phyloP scores from a whole-genome alignment of 2,329 filamentous ascomycete genomes.

The Alternaria solani region DNA sequence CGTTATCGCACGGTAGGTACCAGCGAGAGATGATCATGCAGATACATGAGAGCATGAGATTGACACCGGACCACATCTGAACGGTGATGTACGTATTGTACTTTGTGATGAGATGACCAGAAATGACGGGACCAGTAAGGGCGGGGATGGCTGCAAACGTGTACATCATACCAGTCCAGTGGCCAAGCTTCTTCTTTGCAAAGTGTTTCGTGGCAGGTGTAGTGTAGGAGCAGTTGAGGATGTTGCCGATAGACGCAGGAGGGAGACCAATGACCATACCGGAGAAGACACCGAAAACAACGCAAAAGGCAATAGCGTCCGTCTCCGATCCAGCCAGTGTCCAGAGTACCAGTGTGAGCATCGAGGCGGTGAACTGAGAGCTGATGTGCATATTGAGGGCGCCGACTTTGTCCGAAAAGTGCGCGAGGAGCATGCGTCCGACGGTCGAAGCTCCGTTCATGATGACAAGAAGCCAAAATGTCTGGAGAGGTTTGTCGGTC shows the following conservation, averaged over 20 bases:
- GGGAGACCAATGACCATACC: constrained; percentile 61
- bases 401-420: constrained; percentile 55
- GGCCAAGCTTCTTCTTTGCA: constrained; percentile 55
- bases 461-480: constrained; percentile 59
- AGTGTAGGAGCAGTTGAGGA: constrained; percentile 51
- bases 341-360: constrained; percentile 58
- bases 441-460: constrained; percentile 60
- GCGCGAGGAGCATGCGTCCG: constrained; percentile 57
- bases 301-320: constrained; percentile 57
- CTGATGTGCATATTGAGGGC: constrained; percentile 57
- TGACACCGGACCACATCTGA: constrained; percentile 57
- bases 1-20: constrained; percentile 43
- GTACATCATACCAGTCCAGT: constrained; percentile 65
- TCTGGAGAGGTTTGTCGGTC: constrained; percentile 50
- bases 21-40: constrained; percentile 52
- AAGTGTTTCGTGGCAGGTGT: constrained; percentile 34
- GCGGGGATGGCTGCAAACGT: constrained; percentile 55
- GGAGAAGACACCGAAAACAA: constrained; percentile 58
- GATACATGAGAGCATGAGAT: constrained; percentile 51
- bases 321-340: constrained; percentile 48
- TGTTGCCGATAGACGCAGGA: constrained; percentile 58
- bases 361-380: constrained; percentile 52
- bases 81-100: constrained; percentile 56
- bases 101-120: constrained; percentile 55
- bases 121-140: constrained; percentile 58